Percentiles rank a stretch among this genome's conserved stretches.
These are phyloP conservation scores for Calycina herbarum DNA, from an alignment of 2,329 filamentous ascomycete genomes.

Conservation along the genomic window DNA sequence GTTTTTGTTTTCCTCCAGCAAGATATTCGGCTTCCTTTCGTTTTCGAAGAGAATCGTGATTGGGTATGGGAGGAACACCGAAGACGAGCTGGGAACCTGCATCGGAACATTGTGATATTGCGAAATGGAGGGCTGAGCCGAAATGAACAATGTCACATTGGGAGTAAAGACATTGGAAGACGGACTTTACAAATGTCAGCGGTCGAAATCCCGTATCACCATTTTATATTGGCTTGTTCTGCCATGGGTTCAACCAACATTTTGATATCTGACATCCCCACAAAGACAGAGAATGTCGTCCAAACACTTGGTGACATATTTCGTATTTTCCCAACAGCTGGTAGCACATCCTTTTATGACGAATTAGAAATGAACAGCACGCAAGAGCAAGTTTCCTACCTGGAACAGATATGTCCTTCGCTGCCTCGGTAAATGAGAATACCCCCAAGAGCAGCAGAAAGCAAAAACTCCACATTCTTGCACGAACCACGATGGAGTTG, in stretches of 20 bases:
- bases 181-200: constrained; percentile 30
- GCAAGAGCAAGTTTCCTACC: not conserved
- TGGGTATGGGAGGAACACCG: constrained; percentile 28
- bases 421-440: not conserved
- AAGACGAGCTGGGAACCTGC: constrained; percentile 25
- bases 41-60: constrained; percentile 34
- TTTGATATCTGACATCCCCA: constrained; percentile 37
- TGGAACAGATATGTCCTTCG: not conserved
- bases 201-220: not conserved
- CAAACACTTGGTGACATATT: constrained; percentile 37
- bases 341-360: constrained; percentile 33
- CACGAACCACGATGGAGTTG: not conserved
- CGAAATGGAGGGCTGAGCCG: constrained; percentile 38
- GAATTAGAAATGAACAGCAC: not conserved
- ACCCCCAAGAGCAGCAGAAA: not conserved
- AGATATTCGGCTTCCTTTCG: constrained; percentile 33
- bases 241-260: constrained; percentile 25
- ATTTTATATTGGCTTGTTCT: not conserved
- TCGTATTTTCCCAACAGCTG: constrained; percentile 41
- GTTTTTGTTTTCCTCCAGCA: constrained; percentile 22
- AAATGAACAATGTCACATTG: constrained; percentile 40
- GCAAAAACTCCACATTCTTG: not conserved
- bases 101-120: constrained; percentile 35
- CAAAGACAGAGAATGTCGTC: constrained; percentile 36
- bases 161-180: constrained; percentile 41